Percentiles rank a stretch among this genome's conserved stretches.
These are phyloP conservation scores for Rhodotorula babjevae DNA, from an alignment of 768 basidiomycete genomes.

Conservation along the genomic window DNA sequence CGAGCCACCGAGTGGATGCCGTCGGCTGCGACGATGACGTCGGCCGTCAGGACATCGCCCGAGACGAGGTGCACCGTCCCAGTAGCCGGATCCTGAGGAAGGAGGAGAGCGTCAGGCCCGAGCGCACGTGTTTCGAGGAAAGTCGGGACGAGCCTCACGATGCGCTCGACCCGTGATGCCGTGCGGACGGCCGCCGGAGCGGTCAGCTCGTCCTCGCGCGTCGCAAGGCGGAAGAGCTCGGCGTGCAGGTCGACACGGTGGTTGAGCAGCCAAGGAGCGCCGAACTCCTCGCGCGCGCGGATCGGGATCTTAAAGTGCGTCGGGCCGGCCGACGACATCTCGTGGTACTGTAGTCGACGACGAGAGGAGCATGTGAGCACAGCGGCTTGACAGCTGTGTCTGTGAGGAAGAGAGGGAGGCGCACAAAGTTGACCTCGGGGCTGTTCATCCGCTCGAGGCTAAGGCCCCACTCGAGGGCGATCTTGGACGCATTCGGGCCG, in stretches of 20 bases:
- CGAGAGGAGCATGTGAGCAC: background rate
- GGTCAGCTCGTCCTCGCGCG: background rate
- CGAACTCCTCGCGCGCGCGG: slow-evolving; percentile 10
- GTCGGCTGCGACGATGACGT: slow-evolving; percentile 41
- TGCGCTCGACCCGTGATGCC: slow-evolving; percentile 14
- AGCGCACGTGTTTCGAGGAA: background rate
- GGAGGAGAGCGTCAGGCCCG: too few relatives aligned
- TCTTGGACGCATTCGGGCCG: slow-evolving; percentile 25
- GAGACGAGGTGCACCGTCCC: slow-evolving; percentile 2
- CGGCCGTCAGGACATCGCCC: slow-evolving; percentile 25
- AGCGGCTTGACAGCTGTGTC: too few relatives aligned
- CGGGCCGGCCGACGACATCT: slow-evolving; percentile 4
- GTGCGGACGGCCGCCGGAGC: slow-evolving; percentile 16
- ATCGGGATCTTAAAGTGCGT: slow-evolving; percentile 10
- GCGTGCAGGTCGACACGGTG: slow-evolving; percentile 37
- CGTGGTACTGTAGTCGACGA: slow-evolving; percentile 16
- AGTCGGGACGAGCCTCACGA: background rate
- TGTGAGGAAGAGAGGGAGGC: background rate
- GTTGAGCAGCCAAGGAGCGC: slow-evolving; percentile 28
- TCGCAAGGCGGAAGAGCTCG: slow-evolving; percentile 23
- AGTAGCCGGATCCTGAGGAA: background rate
- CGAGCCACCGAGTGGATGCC: slow-evolving; percentile 37
- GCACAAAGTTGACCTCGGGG: slow-evolving; percentile 1
- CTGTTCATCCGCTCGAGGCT: slow-evolving; percentile 16
- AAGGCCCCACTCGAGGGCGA: slow-evolving; percentile 24